Percentiles rank a stretch among this genome's conserved stretches.
Conservation (phyloP, 192 early-diverging fungal genomes). For the Coemansia sp. region DNA sequence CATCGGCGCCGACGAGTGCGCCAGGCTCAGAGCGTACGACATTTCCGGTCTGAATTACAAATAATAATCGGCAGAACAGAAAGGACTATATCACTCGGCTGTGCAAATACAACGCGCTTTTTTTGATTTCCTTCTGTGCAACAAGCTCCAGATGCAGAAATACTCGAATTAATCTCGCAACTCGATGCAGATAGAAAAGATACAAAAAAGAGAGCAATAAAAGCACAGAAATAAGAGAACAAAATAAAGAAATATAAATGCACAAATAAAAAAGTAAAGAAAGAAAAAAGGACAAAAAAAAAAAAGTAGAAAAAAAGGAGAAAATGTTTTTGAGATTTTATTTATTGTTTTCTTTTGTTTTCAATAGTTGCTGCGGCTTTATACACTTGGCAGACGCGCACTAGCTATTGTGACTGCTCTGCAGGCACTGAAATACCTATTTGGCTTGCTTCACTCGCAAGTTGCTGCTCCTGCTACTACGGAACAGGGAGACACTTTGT, state of each 20-base stretch:
- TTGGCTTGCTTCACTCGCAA: not conserved
- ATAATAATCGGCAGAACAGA: not conserved
- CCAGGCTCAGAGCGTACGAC: conserved; percentile 38
- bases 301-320: not conserved
- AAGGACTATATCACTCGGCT: not conserved
- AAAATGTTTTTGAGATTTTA: not conserved
- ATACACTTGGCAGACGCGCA: not conserved
- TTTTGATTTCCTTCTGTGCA: not conserved
- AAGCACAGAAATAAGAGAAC: not conserved
- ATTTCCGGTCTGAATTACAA: conserved; percentile 14
- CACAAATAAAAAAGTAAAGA: not conserved
- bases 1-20: conserved; percentile 57
- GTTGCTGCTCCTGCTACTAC: not conserved
- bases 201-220: not conserved
- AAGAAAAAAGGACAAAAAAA: not conserved
- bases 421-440: not conserved
- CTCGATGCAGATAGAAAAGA: not conserved
- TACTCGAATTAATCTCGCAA: not conserved
- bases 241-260: conserved; percentile 5
- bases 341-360: not conserved
- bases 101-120: not conserved
- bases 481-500: not conserved
- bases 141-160: conserved; percentile 1
- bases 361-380: not conserved
- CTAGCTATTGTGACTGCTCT: not conserved